phyloP scores from a whole-genome alignment of 768 basidiomycete genomes.

The Neoboletus magnificus region DNA sequence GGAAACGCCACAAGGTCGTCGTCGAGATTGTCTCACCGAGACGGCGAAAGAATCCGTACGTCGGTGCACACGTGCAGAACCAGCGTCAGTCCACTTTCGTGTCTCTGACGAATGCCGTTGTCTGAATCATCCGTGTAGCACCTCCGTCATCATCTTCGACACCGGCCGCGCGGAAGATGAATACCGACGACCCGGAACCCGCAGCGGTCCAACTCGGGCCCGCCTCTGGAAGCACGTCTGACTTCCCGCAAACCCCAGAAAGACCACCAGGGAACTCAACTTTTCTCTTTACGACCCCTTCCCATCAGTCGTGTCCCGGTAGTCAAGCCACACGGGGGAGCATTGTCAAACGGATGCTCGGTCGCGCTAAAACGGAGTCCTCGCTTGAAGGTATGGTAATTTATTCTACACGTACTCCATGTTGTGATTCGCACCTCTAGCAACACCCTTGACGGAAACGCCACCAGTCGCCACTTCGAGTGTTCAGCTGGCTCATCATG shows the following conservation, averaged over 20 bases:
- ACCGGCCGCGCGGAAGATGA: neutral
- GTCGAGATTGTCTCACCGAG: slow-evolving; percentile 28
- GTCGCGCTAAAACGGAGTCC: slow-evolving; percentile 62
- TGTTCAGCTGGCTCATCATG: slow-evolving; percentile 16
- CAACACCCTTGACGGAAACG: neutral
- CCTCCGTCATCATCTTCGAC: neutral
- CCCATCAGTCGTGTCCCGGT: slow-evolving; percentile 20
- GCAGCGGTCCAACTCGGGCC: neutral
- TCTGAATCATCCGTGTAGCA: neutral
- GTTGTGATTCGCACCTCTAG: neutral
- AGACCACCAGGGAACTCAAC: slow-evolving; percentile 41
- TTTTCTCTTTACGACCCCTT: slow-evolving; percentile 24
- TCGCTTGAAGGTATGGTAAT: slow-evolving; percentile 34
- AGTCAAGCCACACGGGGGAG: slow-evolving; percentile 37
- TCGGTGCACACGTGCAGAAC: neutral
- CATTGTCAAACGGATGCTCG: slow-evolving; percentile 70
- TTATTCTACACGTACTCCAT: neutral
- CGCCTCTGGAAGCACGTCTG: neutral
- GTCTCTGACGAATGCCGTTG: neutral
- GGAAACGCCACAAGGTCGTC: slow-evolving; percentile 32
- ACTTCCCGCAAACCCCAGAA: slow-evolving; percentile 9
- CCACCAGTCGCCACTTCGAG: neutral
- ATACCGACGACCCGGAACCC: neutral
- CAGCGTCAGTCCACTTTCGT: neutral
- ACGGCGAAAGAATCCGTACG: neutral